Base-by-base conservation (phyloP, 208 protist genomes). In the Angomonas desouzai region DNA sequence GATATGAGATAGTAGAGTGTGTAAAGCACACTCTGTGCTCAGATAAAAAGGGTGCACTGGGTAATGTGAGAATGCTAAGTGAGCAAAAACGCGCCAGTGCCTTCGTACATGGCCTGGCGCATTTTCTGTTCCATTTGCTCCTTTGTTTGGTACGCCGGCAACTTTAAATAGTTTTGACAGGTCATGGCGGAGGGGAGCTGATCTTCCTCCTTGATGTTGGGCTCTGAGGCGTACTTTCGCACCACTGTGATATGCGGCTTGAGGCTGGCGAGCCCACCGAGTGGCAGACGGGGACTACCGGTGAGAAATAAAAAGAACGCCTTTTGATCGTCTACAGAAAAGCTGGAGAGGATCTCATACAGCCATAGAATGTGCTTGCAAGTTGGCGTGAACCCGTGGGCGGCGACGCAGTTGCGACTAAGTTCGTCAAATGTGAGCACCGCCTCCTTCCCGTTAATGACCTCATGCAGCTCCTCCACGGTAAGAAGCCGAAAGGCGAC, bases 151-250 rank as follows among this genome's bases (percentile, higher is more conserved):
- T 94, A 96, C n/a, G 85, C 83, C 0, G 93, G 93, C 11, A 97
- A 79, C 68, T 97, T 97, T 45, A 97, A 64, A 57, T 96, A 97
- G 70, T 97, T 96, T 57, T 95, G 88, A 56, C 93, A 97, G 25
- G 93, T 97, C 93, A 97, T 97, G 22, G 89, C 91, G 1, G 79
- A 91, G 1, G 91, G 93, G 16, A 97, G 80, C 64, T 86, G 77
- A 23, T 95, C 83, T 25, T 72, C 62, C 48, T 94, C 88, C 22
- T 76, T 77, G 0, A 89, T 62, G 10, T 53, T 58, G 1, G 68
- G 36, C n/a, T 84, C 77, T 1, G 83, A 77, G n/a, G 87, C 47
- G 0, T 70, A 83, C 63, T 97, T 97, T 27, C 88, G 77, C 40
- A 97, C 93, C 69, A 97, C 89, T 25, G 93, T 97, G 34, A 97